Evolutionary conservation across 2,329 filamentous ascomycete species (phyloP), one percentile per base, ranked within the genome.

Genomic region (Huntiella moniliformis): DNA sequence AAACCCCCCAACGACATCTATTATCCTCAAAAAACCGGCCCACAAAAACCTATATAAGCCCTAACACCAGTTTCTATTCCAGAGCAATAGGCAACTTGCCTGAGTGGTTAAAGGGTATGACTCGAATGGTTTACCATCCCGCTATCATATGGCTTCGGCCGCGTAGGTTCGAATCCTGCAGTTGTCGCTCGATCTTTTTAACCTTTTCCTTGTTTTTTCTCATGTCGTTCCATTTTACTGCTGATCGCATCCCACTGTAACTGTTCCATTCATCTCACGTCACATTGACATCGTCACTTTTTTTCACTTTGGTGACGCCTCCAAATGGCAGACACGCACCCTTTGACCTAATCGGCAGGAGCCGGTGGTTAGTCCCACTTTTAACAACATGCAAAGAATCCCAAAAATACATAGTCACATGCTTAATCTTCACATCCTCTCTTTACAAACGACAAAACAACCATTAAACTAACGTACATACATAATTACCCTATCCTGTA

Each of bases 31-130:
- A 28, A 8, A 28, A 7, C 3, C 7, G 3, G 6, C 6, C 22
- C 7, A 28, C 1, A 6, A 0, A 28, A 28, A 28, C 22, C 7
- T 28, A 28, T 8, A 28, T 28, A 28, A 8, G 1, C 22, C 22
- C 22, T 3, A 28, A 28, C 2, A 28, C 2, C 2, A 28, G 10
- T 10, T 1, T 8, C 7, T 7, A 7, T 3, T 2, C 22, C 22
- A 28, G 22, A 28, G 22, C 22, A 28, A 28, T 42, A 47, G 40
- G 45, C 45, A 47, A 40, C 45, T 43, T 47, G 40, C 45, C 45
- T 47, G 45, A 47, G 45, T 47, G 45, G 45, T 44, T 47, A 47
- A 47, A 47, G 45, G 45, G 45, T 47, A 47, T 47, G 45, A 47
- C 45, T 47, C 45, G 45, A 47, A 47, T 47, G 45, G 31, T 16